Evolutionary conservation across 306 rosid genomes (phyloP).

Genomic region (Prunus armeniaca): DNA sequence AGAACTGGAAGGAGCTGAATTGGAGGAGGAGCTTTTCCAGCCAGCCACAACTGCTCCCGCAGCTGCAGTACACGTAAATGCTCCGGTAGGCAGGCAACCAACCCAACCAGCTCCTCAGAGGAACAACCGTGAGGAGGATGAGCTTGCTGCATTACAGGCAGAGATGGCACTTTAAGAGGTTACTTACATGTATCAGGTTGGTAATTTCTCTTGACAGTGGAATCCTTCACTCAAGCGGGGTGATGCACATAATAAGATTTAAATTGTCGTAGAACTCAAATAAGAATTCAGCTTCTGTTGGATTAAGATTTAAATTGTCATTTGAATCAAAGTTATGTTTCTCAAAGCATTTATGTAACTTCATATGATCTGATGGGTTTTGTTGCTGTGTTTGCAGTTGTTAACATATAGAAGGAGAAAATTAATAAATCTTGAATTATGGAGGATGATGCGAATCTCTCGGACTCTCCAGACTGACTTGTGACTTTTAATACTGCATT

Average conservation of each 20-base stretch:
- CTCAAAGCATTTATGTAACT: neutral
- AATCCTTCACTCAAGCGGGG: neutral
- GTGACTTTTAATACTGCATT: neutral
- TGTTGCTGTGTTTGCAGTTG: constrained; percentile 8
- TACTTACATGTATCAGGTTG: neutral
- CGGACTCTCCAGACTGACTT: neutral
- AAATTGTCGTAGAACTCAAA: neutral
- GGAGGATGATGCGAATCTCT: constrained; percentile 1
- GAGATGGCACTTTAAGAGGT: constrained; percentile 89
- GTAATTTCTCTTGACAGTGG: neutral
- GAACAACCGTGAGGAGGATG: constrained; percentile 86
- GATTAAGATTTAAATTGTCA: neutral
- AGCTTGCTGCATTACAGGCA: constrained; percentile 95
- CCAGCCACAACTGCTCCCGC: constrained; percentile 89
- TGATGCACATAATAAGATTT: neutral
- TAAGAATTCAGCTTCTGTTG: neutral
- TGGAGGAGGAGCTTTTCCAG: constrained; percentile 94
- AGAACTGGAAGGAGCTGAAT: constrained; percentile 93
- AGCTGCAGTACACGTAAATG: constrained; percentile 52
- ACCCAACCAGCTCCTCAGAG: constrained; percentile 65
- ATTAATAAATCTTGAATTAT: neutral
- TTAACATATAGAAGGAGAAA: neutral
- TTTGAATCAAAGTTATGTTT: neutral
- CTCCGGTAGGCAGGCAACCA: constrained; percentile 72
- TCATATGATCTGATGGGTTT: neutral